phyloP scores from a whole-genome alignment of 768 basidiomycete genomes.

The Crepidotus variabilis region DNA sequence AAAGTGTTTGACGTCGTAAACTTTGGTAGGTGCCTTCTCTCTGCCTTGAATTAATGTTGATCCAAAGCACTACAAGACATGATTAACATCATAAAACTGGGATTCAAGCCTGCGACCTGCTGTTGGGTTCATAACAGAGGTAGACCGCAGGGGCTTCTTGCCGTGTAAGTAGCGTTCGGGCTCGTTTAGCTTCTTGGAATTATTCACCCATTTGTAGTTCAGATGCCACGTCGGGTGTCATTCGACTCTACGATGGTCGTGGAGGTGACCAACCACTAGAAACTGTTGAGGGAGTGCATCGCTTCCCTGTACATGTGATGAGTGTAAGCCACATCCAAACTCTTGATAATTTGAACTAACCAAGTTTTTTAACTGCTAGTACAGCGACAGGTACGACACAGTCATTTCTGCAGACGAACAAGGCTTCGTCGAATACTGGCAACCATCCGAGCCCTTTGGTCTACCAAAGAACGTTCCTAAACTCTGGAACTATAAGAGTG shows the following conservation, averaged over 20 bases:
- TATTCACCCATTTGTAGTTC: conserved; percentile 48
- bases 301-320: conserved; percentile 89
- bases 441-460: conserved; percentile 84
- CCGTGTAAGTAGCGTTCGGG: conserved; percentile 56
- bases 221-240: conserved; percentile 67
- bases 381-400: conserved; percentile 84
- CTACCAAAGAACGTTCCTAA: conserved; percentile 73
- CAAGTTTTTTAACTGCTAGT: conserved; percentile 61
- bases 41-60: background rate
- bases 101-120: conserved; percentile 80
- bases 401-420: conserved; percentile 93
- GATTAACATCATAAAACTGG: conserved; percentile 96
- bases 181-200: background rate
- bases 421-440: conserved; percentile 97
- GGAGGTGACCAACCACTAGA: conserved; percentile 78
- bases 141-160: conserved; percentile 83
- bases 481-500: conserved; percentile 87
- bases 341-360: background rate
- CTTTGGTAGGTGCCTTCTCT: conserved; percentile 66
- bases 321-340: conserved; percentile 42
- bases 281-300: conserved; percentile 74
- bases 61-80: conserved; percentile 59
- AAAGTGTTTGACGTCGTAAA: conserved; percentile 98
- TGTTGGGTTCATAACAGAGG: conserved; percentile 94
- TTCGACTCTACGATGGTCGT: conserved; percentile 90